A percentile compares a stretch with the other conserved stretches of the same genome.
These are phyloP conservation scores for Baorangia bicolor DNA, from an alignment of 768 basidiomycete species.

Conservation along the genomic window DNA sequence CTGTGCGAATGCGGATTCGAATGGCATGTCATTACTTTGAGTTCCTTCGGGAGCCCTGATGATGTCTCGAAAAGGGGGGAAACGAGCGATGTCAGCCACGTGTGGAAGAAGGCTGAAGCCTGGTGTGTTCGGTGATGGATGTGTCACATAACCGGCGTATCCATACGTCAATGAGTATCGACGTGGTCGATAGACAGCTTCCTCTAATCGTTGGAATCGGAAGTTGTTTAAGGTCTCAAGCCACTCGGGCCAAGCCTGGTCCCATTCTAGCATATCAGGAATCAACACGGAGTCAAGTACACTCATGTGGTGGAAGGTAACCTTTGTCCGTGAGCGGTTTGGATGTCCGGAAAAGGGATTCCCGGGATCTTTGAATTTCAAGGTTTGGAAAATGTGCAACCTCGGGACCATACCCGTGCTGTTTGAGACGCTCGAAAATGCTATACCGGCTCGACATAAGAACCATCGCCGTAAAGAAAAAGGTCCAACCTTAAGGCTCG, in stretches of 20 bases:
- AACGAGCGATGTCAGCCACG: slow-evolving; percentile 1
- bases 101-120: slow-evolving; percentile 10
- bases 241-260: slow-evolving; percentile 4
- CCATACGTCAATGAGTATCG: background rate
- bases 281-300: background rate
- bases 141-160: background rate
- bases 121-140: background rate
- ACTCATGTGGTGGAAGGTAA: background rate
- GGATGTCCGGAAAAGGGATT: background rate
- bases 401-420: slow-evolving; percentile 7
- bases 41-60: slow-evolving; percentile 1
- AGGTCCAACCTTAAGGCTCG: background rate
- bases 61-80: slow-evolving; percentile 6
- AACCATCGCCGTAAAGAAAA: background rate
- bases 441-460: background rate
- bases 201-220: background rate
- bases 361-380: background rate
- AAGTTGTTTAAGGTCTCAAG: background rate
- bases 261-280: slow-evolving; percentile 5
- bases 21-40: background rate
- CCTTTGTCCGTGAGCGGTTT: slow-evolving; percentile 8
- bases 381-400: background rate
- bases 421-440: slow-evolving; percentile 3
- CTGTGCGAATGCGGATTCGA: background rate
- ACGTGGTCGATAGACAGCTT: background rate